A percentile compares a stretch with the other conserved stretches of the same genome.
These are phyloP conservation scores for Cryptococcus jaspeensis DNA, from an alignment of 1,284 basidiomycete genomes.

Conservation along the genomic window DNA sequence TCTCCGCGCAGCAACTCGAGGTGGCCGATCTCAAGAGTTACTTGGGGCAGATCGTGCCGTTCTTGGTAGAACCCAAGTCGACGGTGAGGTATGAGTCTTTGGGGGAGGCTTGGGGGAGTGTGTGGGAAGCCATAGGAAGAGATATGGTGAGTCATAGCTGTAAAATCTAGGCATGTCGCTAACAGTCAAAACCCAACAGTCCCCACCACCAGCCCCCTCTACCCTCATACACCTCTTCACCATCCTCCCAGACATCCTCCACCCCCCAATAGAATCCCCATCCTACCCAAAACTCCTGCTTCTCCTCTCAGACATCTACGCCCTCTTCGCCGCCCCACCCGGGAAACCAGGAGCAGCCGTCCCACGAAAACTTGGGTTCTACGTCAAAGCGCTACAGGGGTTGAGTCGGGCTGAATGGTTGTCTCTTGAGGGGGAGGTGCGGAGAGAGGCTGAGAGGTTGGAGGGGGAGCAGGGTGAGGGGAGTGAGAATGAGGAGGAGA, in stretches of 20 bases:
- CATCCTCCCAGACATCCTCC: constrained; percentile 23
- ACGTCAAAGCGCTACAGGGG: constrained; percentile 29
- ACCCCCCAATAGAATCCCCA: constrained; percentile 37
- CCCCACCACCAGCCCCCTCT: constrained; percentile 10
- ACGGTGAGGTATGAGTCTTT: constrained; percentile 32
- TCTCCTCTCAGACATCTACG: constrained; percentile 36
- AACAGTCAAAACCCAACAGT: not conserved
- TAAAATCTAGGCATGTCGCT: not conserved
- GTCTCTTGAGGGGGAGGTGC: constrained; percentile 20
- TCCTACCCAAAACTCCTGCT: constrained; percentile 24
- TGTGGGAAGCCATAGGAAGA: constrained; percentile 38
- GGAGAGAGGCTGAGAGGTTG: constrained; percentile 8
- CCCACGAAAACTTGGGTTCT: constrained; percentile 43
- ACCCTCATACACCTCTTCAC: constrained; percentile 25
- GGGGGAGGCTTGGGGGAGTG: constrained; percentile 35
- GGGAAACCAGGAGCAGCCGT: constrained; percentile 15
- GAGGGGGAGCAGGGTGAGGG: not conserved
- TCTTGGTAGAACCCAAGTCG: constrained; percentile 37
- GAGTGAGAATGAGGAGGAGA: not conserved
- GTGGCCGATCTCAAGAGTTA: constrained; percentile 26
- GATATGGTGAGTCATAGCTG: constrained; percentile 4
- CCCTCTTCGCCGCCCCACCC: constrained; percentile 18
- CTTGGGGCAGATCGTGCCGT: constrained; percentile 31
- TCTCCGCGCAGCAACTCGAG: constrained; percentile 4
- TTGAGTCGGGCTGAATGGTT: constrained; percentile 38